Conservation (phyloP, 805 yeast species). For the Kazachstania taianensis region DNA sequence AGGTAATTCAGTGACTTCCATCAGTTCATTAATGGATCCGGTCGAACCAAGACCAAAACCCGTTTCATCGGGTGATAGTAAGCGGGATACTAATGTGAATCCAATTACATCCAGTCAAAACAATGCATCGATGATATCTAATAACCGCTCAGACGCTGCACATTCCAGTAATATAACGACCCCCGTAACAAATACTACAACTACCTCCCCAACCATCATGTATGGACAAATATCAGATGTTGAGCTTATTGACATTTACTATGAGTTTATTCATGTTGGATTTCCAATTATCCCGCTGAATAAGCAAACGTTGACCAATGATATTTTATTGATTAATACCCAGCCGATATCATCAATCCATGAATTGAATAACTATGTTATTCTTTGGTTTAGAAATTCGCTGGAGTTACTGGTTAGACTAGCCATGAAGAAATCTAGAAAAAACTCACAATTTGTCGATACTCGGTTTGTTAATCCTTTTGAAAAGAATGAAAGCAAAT, state of each 20-base stretch:
- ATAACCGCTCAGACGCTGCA: not conserved
- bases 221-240: constrained; percentile 26
- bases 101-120: not conserved
- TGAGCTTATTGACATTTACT: constrained; percentile 37
- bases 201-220: constrained; percentile 4
- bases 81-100: not conserved
- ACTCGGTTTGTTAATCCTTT: constrained; percentile 5
- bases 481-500: not conserved
- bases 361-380: constrained; percentile 25
- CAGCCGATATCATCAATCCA: constrained; percentile 25
- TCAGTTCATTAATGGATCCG: constrained; percentile 4
- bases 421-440: constrained; percentile 15
- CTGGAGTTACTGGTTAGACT: constrained; percentile 24
- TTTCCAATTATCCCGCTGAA: constrained; percentile 33
- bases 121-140: not conserved
- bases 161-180: not conserved
- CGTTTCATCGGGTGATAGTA: not conserved
- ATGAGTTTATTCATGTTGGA: constrained; percentile 36
- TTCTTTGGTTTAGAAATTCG: constrained; percentile 27
- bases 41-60: not conserved
- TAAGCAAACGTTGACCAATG: constrained; percentile 25
- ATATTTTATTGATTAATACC: constrained; percentile 22
- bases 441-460: constrained; percentile 11
- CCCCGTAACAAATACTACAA: not conserved
- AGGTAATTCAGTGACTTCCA: constrained; percentile 7